Evolutionary conservation across 2,329 filamentous ascomycete species (phyloP).

Genomic region (Colletotrichum tropicicola): DNA sequence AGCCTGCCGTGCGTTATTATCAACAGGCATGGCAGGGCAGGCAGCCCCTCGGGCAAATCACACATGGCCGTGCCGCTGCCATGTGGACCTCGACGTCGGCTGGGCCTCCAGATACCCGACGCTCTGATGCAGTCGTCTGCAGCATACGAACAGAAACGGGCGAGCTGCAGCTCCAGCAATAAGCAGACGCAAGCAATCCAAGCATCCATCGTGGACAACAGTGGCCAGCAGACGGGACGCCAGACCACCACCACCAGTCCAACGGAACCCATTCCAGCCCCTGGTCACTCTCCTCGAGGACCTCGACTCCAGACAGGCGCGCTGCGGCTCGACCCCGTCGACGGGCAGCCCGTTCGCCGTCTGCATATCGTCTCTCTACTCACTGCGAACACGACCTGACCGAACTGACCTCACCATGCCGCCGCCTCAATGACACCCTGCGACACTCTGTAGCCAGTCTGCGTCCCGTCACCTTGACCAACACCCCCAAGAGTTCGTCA

Average conservation of each 20-base stretch:
- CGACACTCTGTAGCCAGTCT: not conserved
- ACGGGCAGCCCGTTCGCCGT: not conserved
- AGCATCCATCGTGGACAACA: not conserved
- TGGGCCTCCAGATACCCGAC: constrained; percentile 20
- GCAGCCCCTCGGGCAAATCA: constrained; percentile 8
- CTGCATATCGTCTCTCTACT: not conserved
- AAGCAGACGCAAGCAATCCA: constrained; percentile 26
- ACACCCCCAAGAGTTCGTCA: not conserved
- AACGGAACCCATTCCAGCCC: not conserved
- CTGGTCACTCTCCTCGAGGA: no score
- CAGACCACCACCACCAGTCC: not conserved
- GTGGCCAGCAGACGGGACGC: not conserved
- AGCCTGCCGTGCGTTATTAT: constrained; percentile 18
- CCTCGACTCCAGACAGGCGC: no score
- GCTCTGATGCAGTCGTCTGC: constrained; percentile 20
- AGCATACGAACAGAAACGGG: constrained; percentile 21
- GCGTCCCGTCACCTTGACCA: not conserved
- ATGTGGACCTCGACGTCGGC: constrained; percentile 1
- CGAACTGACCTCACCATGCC: constrained; percentile 22
- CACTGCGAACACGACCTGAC: not conserved
- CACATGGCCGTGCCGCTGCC: not conserved
- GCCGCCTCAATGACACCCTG: constrained; percentile 12
- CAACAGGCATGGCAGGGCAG: constrained; percentile 2
- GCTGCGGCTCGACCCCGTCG: not conserved
- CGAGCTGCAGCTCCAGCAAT: constrained; percentile 16